Percentiles rank a stretch among this genome's conserved stretches.
These are phyloP conservation scores for Fusarium secorum DNA, from an alignment of 2,329 filamentous ascomycete genomes.

Conservation along the genomic window DNA sequence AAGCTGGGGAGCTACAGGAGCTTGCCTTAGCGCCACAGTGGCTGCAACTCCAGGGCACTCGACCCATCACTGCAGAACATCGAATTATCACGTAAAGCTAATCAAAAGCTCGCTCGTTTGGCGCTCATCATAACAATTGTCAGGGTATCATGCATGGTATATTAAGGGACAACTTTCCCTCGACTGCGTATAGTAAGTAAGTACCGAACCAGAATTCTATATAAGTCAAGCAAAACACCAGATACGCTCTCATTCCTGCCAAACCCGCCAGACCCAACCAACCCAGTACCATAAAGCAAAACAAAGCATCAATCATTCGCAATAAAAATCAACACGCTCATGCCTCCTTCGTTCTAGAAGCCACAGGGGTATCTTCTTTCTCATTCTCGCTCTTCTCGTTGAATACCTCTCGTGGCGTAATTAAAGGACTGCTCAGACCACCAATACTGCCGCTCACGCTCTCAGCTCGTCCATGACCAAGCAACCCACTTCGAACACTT, in stretches of 20 bases:
- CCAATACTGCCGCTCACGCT: constrained; percentile 81
- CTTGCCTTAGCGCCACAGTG: constrained; percentile 41
- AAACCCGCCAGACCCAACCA: constrained; percentile 21
- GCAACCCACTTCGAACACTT: constrained; percentile 78
- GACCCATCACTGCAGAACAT: background rate
- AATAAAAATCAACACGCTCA: constrained; percentile 6
- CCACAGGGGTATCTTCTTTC: constrained; percentile 26
- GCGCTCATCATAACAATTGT: background rate
- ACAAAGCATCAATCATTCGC: constrained; percentile 34
- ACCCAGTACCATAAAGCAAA: constrained; percentile 19
- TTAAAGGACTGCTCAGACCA: constrained; percentile 67
- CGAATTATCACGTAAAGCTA: background rate
- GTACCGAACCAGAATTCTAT: constrained; percentile 35
- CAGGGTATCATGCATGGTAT: constrained; percentile 45
- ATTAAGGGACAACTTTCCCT: constrained; percentile 35
- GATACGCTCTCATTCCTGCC: constrained; percentile 25
- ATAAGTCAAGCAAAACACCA: constrained; percentile 24
- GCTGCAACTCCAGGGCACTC: constrained; percentile 10
- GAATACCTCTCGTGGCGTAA: constrained; percentile 60
- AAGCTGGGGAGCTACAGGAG: constrained; percentile 37
- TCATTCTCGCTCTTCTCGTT: constrained; percentile 47
- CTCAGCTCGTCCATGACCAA: constrained; percentile 81
- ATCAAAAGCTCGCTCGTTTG: background rate
- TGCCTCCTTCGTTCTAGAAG: constrained; percentile 32
- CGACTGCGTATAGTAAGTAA: constrained; percentile 29